phyloP scores from a whole-genome alignment of 805 yeast species.

The Spathaspora hagerdaliae region DNA sequence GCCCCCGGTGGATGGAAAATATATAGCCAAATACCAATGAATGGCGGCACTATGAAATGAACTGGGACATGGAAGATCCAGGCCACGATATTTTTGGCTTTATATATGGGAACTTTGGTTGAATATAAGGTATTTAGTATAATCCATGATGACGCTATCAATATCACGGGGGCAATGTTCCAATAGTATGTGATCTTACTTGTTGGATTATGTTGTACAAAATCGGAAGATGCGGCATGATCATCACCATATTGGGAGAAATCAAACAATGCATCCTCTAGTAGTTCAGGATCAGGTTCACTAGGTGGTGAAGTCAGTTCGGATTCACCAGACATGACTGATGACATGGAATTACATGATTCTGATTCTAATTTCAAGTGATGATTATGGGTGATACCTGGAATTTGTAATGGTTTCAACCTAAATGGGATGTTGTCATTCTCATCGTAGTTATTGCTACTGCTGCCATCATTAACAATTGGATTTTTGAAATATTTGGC shows the following conservation, averaged over 20 bases:
- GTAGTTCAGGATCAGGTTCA: not conserved
- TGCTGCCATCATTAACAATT: too few species aligned
- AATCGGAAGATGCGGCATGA: not conserved
- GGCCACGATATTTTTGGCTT: constrained; percentile 50
- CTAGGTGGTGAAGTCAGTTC: not conserved
- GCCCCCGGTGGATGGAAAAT: constrained; percentile 68
- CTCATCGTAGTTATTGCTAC: not conserved
- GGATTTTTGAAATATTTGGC: not conserved
- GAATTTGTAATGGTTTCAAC: constrained; percentile 2
- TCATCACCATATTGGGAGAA: not conserved
- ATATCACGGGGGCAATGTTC: constrained; percentile 31
- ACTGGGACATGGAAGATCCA: constrained; percentile 61
- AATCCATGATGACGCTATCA: constrained; percentile 45
- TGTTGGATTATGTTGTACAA: not conserved
- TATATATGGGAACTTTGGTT: constrained; percentile 39
- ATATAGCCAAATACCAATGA: constrained; percentile 60
- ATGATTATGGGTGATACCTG: not conserved
- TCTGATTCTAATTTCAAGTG: not conserved
- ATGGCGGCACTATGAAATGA: constrained; percentile 58
- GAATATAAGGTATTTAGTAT: constrained; percentile 43
- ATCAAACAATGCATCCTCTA: constrained; percentile 1
- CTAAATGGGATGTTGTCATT: not conserved
- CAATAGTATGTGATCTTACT: constrained; percentile 15
- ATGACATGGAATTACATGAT: not conserved
- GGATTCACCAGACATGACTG: not conserved